phyloP scores from a whole-genome alignment of 2,329 filamentous ascomycete species.

The Aureobasidium subglaciale region DNA sequence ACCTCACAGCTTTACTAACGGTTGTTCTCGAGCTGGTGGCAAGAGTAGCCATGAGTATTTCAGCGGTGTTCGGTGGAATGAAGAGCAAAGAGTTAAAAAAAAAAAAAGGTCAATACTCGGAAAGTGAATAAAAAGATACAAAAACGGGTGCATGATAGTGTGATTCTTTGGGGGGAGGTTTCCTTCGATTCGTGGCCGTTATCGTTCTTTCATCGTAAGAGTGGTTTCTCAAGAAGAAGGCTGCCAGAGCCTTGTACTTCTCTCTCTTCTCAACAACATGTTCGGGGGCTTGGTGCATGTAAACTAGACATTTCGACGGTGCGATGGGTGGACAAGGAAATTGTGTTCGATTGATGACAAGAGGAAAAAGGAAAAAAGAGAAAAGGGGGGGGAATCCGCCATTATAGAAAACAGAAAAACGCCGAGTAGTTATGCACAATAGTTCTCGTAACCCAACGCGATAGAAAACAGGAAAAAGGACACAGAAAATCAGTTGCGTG shows the following conservation, averaged over 20 bases:
- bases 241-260: slow-evolving; percentile 9
- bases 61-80: no score
- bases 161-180: neutral
- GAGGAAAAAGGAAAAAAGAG: neutral
- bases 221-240: neutral
- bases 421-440: slow-evolving; percentile 7
- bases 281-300: neutral
- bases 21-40: no score
- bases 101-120: no score
- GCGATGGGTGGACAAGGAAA: slow-evolving; percentile 51
- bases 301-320: slow-evolving; percentile 5
- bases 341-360: slow-evolving; percentile 29
- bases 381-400: slow-evolving; percentile 1
- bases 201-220: neutral
- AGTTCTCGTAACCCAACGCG: neutral
- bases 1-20: no score
- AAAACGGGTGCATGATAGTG: neutral
- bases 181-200: neutral
- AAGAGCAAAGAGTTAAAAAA: no score
- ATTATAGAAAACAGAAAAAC: no score
- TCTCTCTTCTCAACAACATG: neutral
- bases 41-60: no score
- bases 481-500: neutral
- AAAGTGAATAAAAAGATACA: neutral
- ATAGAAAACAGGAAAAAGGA: neutral